Evolutionary conservation across 495 filamentous ascomycete genomes (phyloP), one percentile per base, ranked within the genome.

Genomic region (Penicillium cataractarum): DNA sequence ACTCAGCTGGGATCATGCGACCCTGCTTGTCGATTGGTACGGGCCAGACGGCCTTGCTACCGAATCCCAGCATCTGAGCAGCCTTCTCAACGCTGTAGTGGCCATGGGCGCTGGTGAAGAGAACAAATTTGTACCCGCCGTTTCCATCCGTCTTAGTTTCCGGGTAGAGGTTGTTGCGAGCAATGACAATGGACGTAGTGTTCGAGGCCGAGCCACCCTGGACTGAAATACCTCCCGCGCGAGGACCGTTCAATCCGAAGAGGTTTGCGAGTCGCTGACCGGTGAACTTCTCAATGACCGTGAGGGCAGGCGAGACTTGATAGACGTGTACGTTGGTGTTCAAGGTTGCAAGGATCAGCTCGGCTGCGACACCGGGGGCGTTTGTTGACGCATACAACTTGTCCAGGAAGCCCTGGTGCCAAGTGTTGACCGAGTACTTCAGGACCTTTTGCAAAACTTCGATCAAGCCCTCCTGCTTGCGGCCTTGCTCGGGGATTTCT

Each of bases 51-150:
- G 86, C 82, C 35, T 79, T 73, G 33, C 87, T 88, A 4, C 95
- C 95, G 31, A 99, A 81, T 8, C 95, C 95, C 57, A 89, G 87
- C 71, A 92, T 89, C 61, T 92, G 87, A 15, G 92, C 93, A 0
- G 93, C 92, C 76, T 97, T 97, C 71, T 96, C 92, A n/a, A 97
- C 83, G 44, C 89, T 92, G 78, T 97, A 98, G 79, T 97, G 94
- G 1, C 92, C 92, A 71, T 97, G 92, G 26, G 80, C 86, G 65
- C 86, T 90, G 17, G 93, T 96, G 82, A 97, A 97, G n/a, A 97
- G 80, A 9, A 93, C 85, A 64, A 97, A 92, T 7, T 77, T 72
- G 65, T 84, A 82, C 9, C 68, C 68, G 8, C 73, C 82, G 70
- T 91, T 90, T 19, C 95, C 94, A 6, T 85, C 69, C 10, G 74